Conservation (phyloP, 305 asterid species). For the Fraxinus sp. region DNA sequence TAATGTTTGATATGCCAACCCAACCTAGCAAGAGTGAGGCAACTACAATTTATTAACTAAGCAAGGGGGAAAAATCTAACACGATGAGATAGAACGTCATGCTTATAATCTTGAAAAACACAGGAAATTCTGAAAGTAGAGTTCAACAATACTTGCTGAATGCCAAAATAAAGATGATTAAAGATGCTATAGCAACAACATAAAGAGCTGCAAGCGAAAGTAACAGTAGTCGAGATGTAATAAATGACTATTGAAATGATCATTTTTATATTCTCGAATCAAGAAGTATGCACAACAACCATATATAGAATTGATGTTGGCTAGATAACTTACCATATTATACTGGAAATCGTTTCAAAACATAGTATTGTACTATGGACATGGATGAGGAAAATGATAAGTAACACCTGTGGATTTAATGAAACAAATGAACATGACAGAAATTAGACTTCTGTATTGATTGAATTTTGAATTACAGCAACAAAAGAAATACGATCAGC, state of each 20-base stretch:
- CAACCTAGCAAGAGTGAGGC: conserved; percentile 41
- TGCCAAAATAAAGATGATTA: conserved; percentile 64
- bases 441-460: too few relatives aligned
- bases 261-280: not conserved
- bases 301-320: not conserved
- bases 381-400: too few relatives aligned
- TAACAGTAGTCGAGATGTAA: not conserved
- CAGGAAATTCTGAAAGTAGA: not conserved
- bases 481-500: too few relatives aligned
- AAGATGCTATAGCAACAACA: conserved; percentile 58
- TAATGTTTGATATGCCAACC: conserved; percentile 53
- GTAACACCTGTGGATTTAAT: too few relatives aligned
- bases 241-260: not conserved
- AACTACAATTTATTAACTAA: not conserved
- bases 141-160: conserved; percentile 39
- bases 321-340: conserved; percentile 43
- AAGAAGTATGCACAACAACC: not conserved
- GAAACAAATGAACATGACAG: too few relatives aligned
- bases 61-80: not conserved
- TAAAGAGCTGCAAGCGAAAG: conserved; percentile 52
- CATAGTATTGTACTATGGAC: conserved; percentile 35
- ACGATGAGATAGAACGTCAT: not conserved
- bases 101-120: not conserved
- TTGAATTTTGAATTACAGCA: too few relatives aligned
- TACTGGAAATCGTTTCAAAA: conserved; percentile 59